Percentiles rank a stretch among this genome's conserved stretches.
Conservation (phyloP, 1,284 basidiomycete genomes). For the Leucoagaricus sp. region DNA sequence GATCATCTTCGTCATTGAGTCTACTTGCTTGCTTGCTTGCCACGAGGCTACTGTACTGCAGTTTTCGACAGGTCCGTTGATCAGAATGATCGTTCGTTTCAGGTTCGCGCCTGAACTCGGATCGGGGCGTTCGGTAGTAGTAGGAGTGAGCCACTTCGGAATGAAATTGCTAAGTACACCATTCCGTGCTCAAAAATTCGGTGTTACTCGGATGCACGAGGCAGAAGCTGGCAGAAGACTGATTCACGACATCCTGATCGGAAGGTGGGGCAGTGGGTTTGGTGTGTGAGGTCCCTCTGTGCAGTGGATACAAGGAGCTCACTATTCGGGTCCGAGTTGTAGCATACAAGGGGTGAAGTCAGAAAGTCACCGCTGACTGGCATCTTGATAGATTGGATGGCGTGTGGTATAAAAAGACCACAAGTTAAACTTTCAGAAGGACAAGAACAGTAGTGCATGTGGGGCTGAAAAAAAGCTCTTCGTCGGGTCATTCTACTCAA, state of each 20-base stretch:
- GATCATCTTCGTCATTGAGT: not conserved
- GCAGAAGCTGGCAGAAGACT: not conserved
- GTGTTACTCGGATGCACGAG: not conserved
- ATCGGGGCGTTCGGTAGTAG: not conserved
- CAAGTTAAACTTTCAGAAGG: not conserved
- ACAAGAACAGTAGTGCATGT: too few species aligned
- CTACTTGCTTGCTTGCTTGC: not conserved
- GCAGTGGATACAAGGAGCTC: not conserved
- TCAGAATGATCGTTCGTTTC: not conserved
- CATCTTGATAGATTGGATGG: not conserved
- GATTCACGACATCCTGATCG: not conserved
- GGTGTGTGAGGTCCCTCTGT: not conserved
- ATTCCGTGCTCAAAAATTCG: not conserved
- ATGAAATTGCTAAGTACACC: not conserved
- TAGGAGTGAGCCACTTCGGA: not conserved
- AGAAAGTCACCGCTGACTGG: not conserved
- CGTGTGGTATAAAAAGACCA: not conserved
- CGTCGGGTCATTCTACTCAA: too few species aligned
- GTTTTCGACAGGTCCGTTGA: not conserved
- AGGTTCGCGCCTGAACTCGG: not conserved
- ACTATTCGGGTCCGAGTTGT: not conserved
- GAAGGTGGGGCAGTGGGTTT: not conserved
- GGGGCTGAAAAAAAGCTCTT: too few species aligned
- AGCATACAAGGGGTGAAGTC: not conserved
- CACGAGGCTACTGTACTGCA: not conserved